These are phyloP conservation scores for Ganoderma resinaceum DNA, from an alignment of 1,284 basidiomycete species.

Conservation along the genomic window DNA sequence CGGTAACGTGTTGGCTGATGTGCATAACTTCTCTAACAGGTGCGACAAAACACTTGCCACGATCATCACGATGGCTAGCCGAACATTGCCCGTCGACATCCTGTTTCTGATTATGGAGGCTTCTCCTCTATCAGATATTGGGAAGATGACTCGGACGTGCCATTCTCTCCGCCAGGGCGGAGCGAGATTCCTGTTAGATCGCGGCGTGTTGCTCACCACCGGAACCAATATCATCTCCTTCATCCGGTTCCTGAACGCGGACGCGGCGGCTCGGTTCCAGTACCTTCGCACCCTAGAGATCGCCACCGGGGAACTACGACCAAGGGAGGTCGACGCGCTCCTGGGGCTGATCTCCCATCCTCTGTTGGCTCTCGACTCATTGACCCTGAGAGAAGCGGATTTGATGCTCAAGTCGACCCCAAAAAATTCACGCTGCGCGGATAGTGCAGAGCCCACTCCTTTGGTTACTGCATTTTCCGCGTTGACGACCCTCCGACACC, in stretches of 20 bases:
- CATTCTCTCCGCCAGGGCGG: constrained; percentile 16
- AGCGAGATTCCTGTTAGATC: constrained; percentile 18
- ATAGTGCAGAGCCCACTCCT: background rate
- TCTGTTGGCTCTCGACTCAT: constrained; percentile 10
- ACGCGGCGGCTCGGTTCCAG: constrained; percentile 6
- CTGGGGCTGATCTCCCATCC: constrained; percentile 11
- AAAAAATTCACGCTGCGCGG: background rate
- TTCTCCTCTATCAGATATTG: background rate
- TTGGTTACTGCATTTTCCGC: constrained; percentile 10
- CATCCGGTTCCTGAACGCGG: constrained; percentile 16
- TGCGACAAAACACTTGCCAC: background rate
- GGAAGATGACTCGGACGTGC: constrained; percentile 22
- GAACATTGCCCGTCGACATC: constrained; percentile 19
- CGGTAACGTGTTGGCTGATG: background rate
- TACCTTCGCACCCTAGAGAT: constrained; percentile 16
- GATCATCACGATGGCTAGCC: background rate
- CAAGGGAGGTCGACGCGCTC: constrained; percentile 2
- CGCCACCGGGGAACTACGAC: constrained; percentile 7
- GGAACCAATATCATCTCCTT: constrained; percentile 16
- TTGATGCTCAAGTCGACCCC: constrained; percentile 4
- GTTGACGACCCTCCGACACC: constrained; percentile 14
- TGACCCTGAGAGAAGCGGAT: constrained; percentile 21
- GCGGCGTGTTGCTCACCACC: constrained; percentile 7
- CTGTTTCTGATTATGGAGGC: constrained; percentile 17
- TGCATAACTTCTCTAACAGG: background rate